A percentile compares a stretch with the other conserved stretches of the same genome.
Evolutionary conservation across 2,329 filamentous ascomycete genomes (phyloP).

Genomic region (Colletotrichum somersetense): DNA sequence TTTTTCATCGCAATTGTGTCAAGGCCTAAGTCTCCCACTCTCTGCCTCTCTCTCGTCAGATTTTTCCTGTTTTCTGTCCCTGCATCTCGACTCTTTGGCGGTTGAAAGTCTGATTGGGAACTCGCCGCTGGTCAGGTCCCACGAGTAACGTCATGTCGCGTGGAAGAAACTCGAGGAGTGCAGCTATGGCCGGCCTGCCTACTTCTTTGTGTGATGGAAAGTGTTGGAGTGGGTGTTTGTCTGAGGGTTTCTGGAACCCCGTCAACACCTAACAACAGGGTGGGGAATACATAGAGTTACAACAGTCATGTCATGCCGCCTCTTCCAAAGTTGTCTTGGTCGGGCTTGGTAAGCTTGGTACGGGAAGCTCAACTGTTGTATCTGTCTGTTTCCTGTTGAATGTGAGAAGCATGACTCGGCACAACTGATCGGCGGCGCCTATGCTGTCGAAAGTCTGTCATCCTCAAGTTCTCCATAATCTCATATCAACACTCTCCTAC

Average conservation of each 20-base stretch:
- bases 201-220: background rate
- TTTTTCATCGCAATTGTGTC: background rate
- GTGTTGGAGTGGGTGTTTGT: constrained; percentile 25
- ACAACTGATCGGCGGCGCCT: constrained; percentile 2
- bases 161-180: constrained; percentile 2
- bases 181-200: background rate
- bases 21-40: background rate
- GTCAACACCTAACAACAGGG: background rate
- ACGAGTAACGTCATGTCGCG: background rate
- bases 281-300: constrained; percentile 8
- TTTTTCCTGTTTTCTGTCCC: background rate
- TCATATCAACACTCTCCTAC: background rate
- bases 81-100: constrained; percentile 1
- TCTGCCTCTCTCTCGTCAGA: background rate
- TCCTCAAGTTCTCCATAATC: background rate
- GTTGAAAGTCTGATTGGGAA: constrained; percentile 1
- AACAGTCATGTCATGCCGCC: constrained; percentile 12
- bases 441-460: constrained; percentile 3
- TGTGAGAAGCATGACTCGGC: constrained; percentile 9
- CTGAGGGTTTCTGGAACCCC: constrained; percentile 18
- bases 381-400: background rate
- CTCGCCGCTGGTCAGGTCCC: background rate
- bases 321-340: constrained; percentile 15
- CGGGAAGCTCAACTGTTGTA: background rate
- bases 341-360: constrained; percentile 10